phyloP scores from a whole-genome alignment of 2,329 filamentous ascomycete species.

The Raffaelea arxii region DNA sequence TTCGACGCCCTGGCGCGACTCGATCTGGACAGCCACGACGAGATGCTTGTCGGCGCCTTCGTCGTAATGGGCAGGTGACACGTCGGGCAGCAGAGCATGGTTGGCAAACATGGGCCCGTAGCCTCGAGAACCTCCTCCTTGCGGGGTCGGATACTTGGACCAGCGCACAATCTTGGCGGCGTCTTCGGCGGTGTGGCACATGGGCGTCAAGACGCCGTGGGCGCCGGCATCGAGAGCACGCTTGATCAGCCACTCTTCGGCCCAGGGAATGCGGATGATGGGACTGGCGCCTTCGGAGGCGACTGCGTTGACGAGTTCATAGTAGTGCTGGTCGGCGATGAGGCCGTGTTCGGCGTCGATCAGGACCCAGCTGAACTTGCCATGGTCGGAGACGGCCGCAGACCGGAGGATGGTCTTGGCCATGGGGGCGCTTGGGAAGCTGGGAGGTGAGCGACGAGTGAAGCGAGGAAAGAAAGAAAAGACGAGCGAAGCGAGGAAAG shows the following conservation, averaged over 20 bases:
- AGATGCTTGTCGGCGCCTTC: conserved; percentile 21
- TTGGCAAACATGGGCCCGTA: conserved; percentile 24
- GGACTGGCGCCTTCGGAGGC: conserved; percentile 27
- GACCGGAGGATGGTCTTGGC: conserved; percentile 13
- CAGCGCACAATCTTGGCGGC: conserved; percentile 14
- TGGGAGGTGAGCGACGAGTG: conserved; percentile 1
- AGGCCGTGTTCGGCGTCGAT: conserved; percentile 29
- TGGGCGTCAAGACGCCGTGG: conserved; percentile 46
- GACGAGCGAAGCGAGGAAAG: background rate
- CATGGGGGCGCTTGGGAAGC: conserved; percentile 9
- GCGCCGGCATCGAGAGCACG: conserved; percentile 49
- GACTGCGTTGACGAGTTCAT: conserved; percentile 24
- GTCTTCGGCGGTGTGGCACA: conserved; percentile 16
- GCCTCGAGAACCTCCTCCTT: conserved; percentile 14
- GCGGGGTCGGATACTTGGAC: conserved; percentile 14
- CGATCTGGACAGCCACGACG: conserved; percentile 28
- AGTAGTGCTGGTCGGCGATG: conserved; percentile 26
- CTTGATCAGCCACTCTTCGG: conserved; percentile 54
- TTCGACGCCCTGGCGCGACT: conserved; percentile 27
- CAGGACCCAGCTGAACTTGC: conserved; percentile 21
- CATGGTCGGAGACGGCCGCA: conserved; percentile 1
- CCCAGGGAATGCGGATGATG: conserved; percentile 39
- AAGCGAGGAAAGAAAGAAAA: background rate
- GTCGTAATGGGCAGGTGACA: conserved; percentile 21
- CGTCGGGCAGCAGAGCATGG: conserved; percentile 16